phyloP scores from a whole-genome alignment of 2,329 filamentous ascomycete genomes.

The Cercospora sesami region DNA sequence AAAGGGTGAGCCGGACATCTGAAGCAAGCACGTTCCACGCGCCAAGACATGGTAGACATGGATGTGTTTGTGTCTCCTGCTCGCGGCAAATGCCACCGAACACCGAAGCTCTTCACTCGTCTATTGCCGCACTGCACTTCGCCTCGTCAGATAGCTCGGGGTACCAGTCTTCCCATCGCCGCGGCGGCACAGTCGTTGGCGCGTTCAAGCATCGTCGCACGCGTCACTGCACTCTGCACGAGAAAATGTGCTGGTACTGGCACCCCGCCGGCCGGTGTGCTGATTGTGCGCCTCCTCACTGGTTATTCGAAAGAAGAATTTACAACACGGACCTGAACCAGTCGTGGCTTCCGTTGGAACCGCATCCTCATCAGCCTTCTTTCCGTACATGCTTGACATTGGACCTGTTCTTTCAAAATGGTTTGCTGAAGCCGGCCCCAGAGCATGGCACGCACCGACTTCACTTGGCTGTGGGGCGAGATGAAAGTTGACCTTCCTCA shows the following conservation, averaged over 20 bases:
- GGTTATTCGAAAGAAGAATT: neutral
- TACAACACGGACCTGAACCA: neutral
- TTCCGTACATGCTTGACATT: neutral
- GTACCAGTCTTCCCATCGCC: neutral
- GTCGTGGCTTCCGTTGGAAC: neutral
- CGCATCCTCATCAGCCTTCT: neutral
- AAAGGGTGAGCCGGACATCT: neutral
- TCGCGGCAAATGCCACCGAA: neutral
- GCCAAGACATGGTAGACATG: neutral
- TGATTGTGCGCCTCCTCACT: neutral
- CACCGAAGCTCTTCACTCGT: neutral
- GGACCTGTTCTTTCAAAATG: neutral
- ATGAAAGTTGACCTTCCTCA: neutral
- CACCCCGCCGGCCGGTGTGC: neutral
- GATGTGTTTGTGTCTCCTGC: neutral
- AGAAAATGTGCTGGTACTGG: neutral
- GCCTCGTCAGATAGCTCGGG: neutral
- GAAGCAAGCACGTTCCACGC: neutral
- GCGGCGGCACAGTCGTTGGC: neutral
- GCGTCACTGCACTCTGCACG: neutral
- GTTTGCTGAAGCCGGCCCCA: neutral
- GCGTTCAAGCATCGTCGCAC: neutral
- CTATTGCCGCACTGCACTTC: neutral
- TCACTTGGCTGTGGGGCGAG: neutral
- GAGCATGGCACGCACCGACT: neutral